Evolutionary conservation across 2,329 filamentous ascomycete genomes (phyloP), one percentile per base, ranked within the genome.

Genomic region (Westerdykella ornata): DNA sequence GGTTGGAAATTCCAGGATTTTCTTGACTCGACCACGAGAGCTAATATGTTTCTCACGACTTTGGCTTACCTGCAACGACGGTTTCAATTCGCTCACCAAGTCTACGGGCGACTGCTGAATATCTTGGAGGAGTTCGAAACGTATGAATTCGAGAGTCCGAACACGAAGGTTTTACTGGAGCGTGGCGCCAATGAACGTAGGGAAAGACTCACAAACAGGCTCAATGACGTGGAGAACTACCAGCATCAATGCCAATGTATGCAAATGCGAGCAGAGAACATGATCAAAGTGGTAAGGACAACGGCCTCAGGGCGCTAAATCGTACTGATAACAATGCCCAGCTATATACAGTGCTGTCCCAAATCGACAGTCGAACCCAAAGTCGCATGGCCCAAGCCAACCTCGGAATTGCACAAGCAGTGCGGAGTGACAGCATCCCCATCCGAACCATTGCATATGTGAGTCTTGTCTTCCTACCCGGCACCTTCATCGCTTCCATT

Each of bases 341-440:
- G 41, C 38, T 44, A 9, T 44, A 40, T 30, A 44, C 42, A 4
- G 34, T 37, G 12, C 37, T 41, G 3, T 19, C 31, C 38, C 42
- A 43, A 43, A 39, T 30, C 19, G 36, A 39, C 28, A 32, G 19
- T 22, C 32, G 26, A 18, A 39, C 33, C 30, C 37, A 39, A 29
- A 19, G 16, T 14, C 8, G 19, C 13, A 20, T 44, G 5, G 22
- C 40, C 13, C 13, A 34, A 33, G 33, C 20, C 35, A 42, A 42
- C 28, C 35, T 42, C 9, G 35, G 34, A 20, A 42, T 42, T 18
- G 42, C 42, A 20, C 42, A 41, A n/a, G 42, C 42, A 5, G 42
- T 44, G 14, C 31, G 42, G 9, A 34, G n/a, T 14, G 86, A 90
- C 60, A 81, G 83, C 3, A 41, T 41, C 4, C 37, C 40, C 13